Evolutionary conservation across 2,329 filamentous ascomycete species (phyloP).

Genomic region (Colletotrichum melonis): DNA sequence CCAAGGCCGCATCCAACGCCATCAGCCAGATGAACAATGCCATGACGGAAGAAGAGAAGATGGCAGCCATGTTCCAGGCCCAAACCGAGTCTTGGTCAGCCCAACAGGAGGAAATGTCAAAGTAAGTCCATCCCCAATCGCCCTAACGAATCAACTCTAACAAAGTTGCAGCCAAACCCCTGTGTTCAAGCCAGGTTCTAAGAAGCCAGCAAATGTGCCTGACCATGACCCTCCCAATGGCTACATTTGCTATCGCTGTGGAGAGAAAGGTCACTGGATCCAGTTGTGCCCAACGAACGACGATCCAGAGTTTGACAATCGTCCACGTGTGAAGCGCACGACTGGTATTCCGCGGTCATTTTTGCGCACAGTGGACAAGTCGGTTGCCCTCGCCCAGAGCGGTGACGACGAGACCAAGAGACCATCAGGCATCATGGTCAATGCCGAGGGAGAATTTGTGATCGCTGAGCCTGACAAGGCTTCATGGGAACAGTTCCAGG

Average conservation of each 20-base stretch:
- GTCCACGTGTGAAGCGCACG: slow-evolving; percentile 92
- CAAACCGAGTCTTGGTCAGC: slow-evolving; percentile 93
- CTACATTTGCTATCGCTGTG: slow-evolving; percentile 96
- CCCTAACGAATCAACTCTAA: neutral
- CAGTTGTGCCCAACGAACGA: slow-evolving; percentile 98
- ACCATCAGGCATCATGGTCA: slow-evolving; percentile 94
- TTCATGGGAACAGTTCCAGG: slow-evolving; percentile 97
- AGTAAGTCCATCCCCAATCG: slow-evolving; percentile 59
- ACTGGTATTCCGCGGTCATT: slow-evolving; percentile 97
- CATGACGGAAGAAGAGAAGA: slow-evolving; percentile 93
- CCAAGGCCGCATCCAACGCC: slow-evolving; percentile 67
- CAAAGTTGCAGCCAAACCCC: slow-evolving; percentile 69
- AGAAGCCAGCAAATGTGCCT: slow-evolving; percentile 80
- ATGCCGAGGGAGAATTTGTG: slow-evolving; percentile 96
- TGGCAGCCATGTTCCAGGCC: slow-evolving; percentile 90
- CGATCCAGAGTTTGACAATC: slow-evolving; percentile 94
- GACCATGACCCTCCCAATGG: slow-evolving; percentile 93
- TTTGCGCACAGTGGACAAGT: slow-evolving; percentile 94
- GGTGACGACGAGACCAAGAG: slow-evolving; percentile 84
- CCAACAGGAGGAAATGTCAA: slow-evolving; percentile 92
- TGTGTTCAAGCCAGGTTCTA: slow-evolving; percentile 68
- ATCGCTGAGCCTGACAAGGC: slow-evolving; percentile 95
- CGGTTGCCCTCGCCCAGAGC: slow-evolving; percentile 77
- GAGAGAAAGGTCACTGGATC: slow-evolving; percentile 99
- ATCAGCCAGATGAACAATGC: slow-evolving; percentile 77